Evolutionary conservation across 78 protist genomes (phyloP), one percentile per base, ranked within the genome.

Genomic region (Dictyostelium citrinum): DNA sequence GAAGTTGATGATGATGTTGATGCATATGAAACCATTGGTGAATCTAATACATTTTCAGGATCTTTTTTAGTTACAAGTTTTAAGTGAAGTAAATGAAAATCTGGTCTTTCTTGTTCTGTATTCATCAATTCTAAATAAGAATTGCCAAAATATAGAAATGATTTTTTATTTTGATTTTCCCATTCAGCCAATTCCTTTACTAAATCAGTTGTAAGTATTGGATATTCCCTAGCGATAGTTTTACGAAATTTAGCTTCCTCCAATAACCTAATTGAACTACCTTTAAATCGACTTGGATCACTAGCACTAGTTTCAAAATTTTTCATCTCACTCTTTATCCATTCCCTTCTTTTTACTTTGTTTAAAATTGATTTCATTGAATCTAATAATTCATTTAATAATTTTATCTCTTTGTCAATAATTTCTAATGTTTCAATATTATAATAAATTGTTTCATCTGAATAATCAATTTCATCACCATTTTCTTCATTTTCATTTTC

Each of bases 221-320:
- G 83, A 78, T 35, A 78, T 29, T 78, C 83, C 49, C 49, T 78
- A 5, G 70, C 24, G 5, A 78, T 39, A 1, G 39, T 24, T 29
- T 78, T 78, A 11, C 83, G 29, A 27, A 78, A 78, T 46, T 78
- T 78, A 29, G 83, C 83, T 39, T 78, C 83, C 24, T 78, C 83
- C 17, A 78, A 22, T 49, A 78, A 39, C 20, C 67, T 64, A 29
- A 78, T 61, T 41, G 83, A 78, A 46, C 83, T 78, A 39, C 83
- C 83, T 29, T 78, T 78, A 39, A 78, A 78, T 46, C 83, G n/a
- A 78, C 55, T 78, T 16, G 70, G 29, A 22, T 78, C 83, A 78
- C 43, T 46, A 24, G 83, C 67, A 22, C 27, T 41, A 0, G 58
- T 78, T 78, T 78, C 83, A 78, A 78, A 78, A 14, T 24, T 46